phyloP scores from a whole-genome alignment of 805 yeast genomes.

The Torulaspora quercuum region DNA sequence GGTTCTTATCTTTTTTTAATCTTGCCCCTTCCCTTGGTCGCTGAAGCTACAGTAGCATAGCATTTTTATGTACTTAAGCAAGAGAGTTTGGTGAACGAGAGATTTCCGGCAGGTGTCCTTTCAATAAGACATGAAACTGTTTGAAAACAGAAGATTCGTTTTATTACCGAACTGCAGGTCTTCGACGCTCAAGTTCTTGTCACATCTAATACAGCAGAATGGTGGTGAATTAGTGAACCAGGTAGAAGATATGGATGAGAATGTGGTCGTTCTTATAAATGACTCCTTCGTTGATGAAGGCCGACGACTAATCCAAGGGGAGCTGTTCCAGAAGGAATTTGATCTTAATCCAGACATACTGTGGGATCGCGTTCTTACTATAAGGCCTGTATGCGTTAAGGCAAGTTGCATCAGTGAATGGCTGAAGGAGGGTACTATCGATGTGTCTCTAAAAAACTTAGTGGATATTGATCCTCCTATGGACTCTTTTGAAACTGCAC shows the following conservation, averaged over 20 bases:
- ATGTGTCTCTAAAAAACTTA: slow-evolving; percentile 2
- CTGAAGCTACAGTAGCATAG: no score
- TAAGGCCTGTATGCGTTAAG: slow-evolving; percentile 15
- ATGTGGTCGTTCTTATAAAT: slow-evolving; percentile 22
- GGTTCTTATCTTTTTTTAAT: no score
- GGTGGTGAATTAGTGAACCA: slow-evolving; percentile 23
- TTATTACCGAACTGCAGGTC: slow-evolving; percentile 25
- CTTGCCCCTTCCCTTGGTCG: no score
- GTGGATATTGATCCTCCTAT: slow-evolving; percentile 2
- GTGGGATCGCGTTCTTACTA: slow-evolving; percentile 10
- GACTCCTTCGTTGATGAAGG: slow-evolving; percentile 26
- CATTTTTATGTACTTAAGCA: no score
- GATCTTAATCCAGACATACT: slow-evolving; percentile 13
- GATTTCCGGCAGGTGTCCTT: background rate
- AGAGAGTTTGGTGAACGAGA: no score
- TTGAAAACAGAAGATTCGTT: slow-evolving; percentile 11
- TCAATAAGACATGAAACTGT: slow-evolving; percentile 7
- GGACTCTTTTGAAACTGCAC: slow-evolving; percentile 3
- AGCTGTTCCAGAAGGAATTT: slow-evolving; percentile 27
- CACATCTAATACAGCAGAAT: slow-evolving; percentile 18
- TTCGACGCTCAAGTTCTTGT: slow-evolving; percentile 16
- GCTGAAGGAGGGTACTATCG: slow-evolving; percentile 15
- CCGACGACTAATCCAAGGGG: slow-evolving; percentile 12
- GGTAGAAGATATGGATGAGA: slow-evolving; percentile 6
- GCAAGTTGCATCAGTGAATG: slow-evolving; percentile 21